Evolutionary conservation across 768 basidiomycete genomes (phyloP).

Genomic region (Russula compacta): DNA sequence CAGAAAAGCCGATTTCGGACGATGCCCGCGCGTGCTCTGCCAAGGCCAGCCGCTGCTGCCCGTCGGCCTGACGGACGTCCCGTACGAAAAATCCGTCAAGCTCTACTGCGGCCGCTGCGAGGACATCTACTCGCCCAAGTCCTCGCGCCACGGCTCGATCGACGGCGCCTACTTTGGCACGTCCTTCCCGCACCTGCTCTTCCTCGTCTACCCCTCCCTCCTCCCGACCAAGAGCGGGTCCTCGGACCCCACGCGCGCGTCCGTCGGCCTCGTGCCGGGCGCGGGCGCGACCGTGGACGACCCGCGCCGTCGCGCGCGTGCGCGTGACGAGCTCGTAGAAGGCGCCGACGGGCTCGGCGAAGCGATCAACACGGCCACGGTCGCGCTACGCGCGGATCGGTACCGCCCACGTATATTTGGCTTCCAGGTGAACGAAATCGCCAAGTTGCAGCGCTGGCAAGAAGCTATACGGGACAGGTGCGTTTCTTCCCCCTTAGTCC

Average conservation of each 20-base stretch:
- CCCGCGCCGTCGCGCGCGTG: conserved; percentile 21
- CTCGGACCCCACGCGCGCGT: conserved; percentile 28
- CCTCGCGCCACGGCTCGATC: conserved; percentile 91
- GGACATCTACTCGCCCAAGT: conserved; percentile 97
- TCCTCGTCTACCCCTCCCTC: conserved; percentile 92
- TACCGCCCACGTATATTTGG: conserved; percentile 94
- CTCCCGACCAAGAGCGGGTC: conserved; percentile 75
- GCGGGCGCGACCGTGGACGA: conserved; percentile 26
- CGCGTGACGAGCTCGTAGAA: conserved; percentile 41
- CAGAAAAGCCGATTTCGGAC: conserved; percentile 96
- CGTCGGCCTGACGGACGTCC: conserved; percentile 92
- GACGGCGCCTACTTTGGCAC: conserved; percentile 99
- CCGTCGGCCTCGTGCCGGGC: conserved; percentile 22
- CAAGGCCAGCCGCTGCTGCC: conserved; percentile 91
- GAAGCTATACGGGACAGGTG: conserved; percentile 84
- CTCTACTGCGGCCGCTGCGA: conserved; percentile 98
- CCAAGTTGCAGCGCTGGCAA: conserved; percentile 92
- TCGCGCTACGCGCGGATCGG: conserved; percentile 83
- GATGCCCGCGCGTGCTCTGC: conserved; percentile 96
- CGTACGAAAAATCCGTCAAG: conserved; percentile 98
- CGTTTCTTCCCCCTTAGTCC: conserved; percentile 28
- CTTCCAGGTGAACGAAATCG: conserved; percentile 91
- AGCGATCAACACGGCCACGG: conserved; percentile 65
- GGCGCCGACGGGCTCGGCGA: conserved; percentile 48
- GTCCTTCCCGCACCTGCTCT: conserved; percentile 93